These are phyloP conservation scores for Cubamyces lactineus DNA, from an alignment of 768 basidiomycete genomes.

Conservation along the genomic window DNA sequence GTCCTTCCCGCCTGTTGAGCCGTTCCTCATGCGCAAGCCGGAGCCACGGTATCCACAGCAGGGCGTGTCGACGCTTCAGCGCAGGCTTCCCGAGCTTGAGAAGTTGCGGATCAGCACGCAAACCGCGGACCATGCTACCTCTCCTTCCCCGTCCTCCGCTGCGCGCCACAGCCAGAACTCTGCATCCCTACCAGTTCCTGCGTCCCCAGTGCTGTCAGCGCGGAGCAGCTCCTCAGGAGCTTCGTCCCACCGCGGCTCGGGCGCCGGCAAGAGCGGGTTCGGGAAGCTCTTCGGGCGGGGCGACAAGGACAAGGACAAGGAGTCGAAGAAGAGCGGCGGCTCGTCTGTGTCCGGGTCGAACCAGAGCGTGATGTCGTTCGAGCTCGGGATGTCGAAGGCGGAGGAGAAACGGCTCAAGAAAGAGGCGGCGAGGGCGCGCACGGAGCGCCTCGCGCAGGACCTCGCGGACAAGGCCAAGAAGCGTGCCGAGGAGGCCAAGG, in stretches of 20 bases:
- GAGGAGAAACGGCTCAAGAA: conserved; percentile 50
- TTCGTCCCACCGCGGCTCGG: conserved; percentile 14
- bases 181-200: conserved; percentile 7
- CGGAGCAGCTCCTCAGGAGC: conserved; percentile 13
- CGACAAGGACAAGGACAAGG: conserved; percentile 24
- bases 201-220: conserved; percentile 15
- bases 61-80: background rate
- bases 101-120: conserved; percentile 9
- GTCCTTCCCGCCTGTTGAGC: background rate
- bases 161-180: background rate
- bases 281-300: conserved; percentile 15
- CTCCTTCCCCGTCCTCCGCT: background rate
- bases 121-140: conserved; percentile 1
- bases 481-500: conserved; percentile 34
- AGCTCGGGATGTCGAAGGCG: conserved; percentile 25
- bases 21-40: conserved; percentile 14
- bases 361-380: conserved; percentile 18
- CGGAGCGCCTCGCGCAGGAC: conserved; percentile 48
- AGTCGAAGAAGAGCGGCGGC: conserved; percentile 17
- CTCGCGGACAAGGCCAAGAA: conserved; percentile 41
- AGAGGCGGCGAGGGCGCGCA: conserved; percentile 43
- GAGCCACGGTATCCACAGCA: conserved; percentile 5
- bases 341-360: conserved; percentile 14
- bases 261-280: background rate
- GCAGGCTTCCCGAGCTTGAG: conserved; percentile 12